Conservation (phyloP, 352 stramenopile genomes). For the Phytophthora citricola region DNA sequence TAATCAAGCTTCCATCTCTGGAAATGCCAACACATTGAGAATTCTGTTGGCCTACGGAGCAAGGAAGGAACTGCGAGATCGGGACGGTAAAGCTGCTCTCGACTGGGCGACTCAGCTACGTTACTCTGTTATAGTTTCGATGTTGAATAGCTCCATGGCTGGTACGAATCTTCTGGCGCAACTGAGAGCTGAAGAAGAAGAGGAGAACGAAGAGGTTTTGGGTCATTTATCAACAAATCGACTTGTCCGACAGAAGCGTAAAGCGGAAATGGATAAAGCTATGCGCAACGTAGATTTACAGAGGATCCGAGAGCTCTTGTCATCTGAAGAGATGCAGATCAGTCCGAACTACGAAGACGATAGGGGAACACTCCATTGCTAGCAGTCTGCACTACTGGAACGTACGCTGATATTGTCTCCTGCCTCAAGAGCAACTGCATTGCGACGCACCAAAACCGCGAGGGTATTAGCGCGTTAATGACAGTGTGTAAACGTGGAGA, state of each 20-base stretch:
- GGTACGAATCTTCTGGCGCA: constrained; percentile 36
- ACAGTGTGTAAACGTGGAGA: constrained; percentile 53
- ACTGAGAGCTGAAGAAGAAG: constrained; percentile 52
- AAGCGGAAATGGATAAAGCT: constrained; percentile 43
- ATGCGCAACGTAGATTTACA: constrained; percentile 41
- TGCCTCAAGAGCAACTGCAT: constrained; percentile 51
- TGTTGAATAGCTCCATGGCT: constrained; percentile 37
- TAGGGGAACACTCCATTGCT: constrained; percentile 53
- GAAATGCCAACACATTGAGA: constrained; percentile 44
- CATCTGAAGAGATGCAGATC: constrained; percentile 32
- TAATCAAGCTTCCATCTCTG: constrained; percentile 61
- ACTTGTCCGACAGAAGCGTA: constrained; percentile 19
- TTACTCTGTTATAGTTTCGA: constrained; percentile 34
- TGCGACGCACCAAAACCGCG: constrained; percentile 53
- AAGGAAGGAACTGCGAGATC: constrained; percentile 35
- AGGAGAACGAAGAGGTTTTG: constrained; percentile 26
- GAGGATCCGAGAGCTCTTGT: constrained; percentile 45
- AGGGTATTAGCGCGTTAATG: constrained; percentile 57
- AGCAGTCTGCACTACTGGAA: constrained; percentile 34
- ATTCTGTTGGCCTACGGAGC: constrained; percentile 55
- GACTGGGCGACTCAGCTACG: constrained; percentile 45
- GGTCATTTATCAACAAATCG: constrained; percentile 25
- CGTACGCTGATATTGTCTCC: constrained; percentile 39
- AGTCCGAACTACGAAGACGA: constrained; percentile 62
- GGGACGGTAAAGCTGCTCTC: constrained; percentile 33